Evolutionary conservation across 1,284 basidiomycete species (phyloP).

Genomic region (Puccinia polysora): DNA sequence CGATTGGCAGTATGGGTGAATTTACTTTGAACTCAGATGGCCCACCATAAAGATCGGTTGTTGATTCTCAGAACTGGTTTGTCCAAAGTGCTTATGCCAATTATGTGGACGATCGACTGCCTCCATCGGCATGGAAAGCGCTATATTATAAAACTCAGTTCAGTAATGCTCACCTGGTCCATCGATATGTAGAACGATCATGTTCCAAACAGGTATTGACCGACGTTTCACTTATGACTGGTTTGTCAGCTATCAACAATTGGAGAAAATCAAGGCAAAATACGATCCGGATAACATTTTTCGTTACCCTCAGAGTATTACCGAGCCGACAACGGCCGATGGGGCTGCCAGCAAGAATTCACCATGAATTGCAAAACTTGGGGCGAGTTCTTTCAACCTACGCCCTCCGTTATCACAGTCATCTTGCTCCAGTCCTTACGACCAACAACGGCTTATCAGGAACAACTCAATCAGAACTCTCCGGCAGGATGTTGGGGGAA

Average conservation of each 20-base stretch:
- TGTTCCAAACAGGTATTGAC: background rate
- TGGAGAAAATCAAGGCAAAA: constrained; percentile 11
- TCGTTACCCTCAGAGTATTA: constrained; percentile 19
- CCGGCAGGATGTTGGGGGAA: no score
- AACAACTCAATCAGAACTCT: no score
- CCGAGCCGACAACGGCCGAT: no score
- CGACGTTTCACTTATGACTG: no score
- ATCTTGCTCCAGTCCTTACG: no score
- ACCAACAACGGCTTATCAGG: no score
- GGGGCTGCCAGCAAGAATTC: no score
- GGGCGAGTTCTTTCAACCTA: no score
- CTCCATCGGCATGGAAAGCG: constrained; percentile 20
- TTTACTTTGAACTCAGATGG: background rate
- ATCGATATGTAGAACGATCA: no score
- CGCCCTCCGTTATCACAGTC: no score
- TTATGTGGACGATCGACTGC: constrained; percentile 33
- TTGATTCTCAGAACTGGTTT: background rate
- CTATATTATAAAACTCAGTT: constrained; percentile 33
- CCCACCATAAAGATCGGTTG: background rate
- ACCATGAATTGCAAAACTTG: no score
- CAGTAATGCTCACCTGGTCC: background rate
- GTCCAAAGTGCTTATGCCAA: constrained; percentile 27
- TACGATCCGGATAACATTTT: constrained; percentile 35
- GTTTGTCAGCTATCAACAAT: constrained; percentile 2
- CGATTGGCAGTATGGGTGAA: constrained; percentile 27